Base-by-base conservation (phyloP, 495 filamentous ascomycete genomes). In the Penicillium manginii region DNA sequence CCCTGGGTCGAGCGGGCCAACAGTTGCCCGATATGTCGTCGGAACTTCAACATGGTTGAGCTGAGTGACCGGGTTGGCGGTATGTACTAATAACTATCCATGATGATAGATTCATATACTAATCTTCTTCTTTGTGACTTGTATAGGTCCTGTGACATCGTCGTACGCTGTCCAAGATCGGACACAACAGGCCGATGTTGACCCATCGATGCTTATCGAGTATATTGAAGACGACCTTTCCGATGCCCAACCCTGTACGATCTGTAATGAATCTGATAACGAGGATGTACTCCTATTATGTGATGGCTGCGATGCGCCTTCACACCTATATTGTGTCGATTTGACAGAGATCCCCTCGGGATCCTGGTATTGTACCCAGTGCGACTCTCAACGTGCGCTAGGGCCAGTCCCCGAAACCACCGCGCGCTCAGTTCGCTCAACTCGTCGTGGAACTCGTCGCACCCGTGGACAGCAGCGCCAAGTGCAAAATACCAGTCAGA, bases 1-100 rank as follows among this genome's bases (percentile, higher is more conserved):
- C 90, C 91, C 56, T 99, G 94, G 94, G 91, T 89, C 31, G 91
- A 94, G 75, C 86, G 93, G 67, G 93, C 96, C 55, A 99, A 98
- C 74, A 97, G 92, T 69, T 99, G 94, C 69, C 94, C 94, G 14
- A 96, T 98, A 72, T 99, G 94, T 72, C 90, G 94, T 55, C 88
- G 88, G 65, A 88, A 79, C 64, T 98, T 98, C 77, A 91, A 97
- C 73, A 71, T 86, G 64, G 96, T 98, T 54, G 86, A 93, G 67
- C 87, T 97, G 53, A 89, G 85, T 64, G 84, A 88, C 58, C 83
- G 79, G 55, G 71, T 90, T 69, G 88, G 88, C 80, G 91, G 92
- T 96, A 83, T 74, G 84, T 81, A 43, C 14, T 33, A 47, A 58
- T 22, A 26, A n/a, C 18, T 18, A 19, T 7, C 5, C 9, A 37